Evolutionary conservation across 306 rosid species (phyloP).

Genomic region (Rubus parviflorus): DNA sequence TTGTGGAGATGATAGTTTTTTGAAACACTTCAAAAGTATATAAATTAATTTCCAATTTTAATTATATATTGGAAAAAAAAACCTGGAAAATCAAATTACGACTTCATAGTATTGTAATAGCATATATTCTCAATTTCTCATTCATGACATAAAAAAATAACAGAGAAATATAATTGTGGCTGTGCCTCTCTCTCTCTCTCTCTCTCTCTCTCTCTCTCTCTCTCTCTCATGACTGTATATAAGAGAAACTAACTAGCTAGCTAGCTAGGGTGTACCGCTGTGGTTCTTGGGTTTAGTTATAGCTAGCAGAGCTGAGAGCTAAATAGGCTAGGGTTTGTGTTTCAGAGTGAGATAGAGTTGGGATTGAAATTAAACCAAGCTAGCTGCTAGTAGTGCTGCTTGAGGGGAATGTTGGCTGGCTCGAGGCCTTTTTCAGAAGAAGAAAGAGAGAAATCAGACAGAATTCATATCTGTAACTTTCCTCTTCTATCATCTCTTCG

Average conservation of each 20-base stretch:
- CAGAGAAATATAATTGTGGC: too few relatives aligned
- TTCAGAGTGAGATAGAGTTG: background rate
- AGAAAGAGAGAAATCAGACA: background rate
- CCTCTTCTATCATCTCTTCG: background rate
- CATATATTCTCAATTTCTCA: too few relatives aligned
- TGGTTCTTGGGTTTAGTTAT: background rate
- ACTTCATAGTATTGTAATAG: too few relatives aligned
- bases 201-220: background rate
- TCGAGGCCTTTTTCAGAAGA: slow-evolving; percentile 56
- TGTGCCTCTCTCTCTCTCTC: slow-evolving; percentile 18
- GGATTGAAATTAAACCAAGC: background rate
- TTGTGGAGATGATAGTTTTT: too few relatives aligned
- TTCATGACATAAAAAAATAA: too few relatives aligned
- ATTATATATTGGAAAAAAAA: too few relatives aligned
- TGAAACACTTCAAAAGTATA: too few relatives aligned
- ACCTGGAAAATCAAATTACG: too few relatives aligned
- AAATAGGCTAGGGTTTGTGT: background rate
- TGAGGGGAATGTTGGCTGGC: slow-evolving; percentile 98
- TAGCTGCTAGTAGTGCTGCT: slow-evolving; percentile 14
- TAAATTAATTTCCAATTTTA: too few relatives aligned
- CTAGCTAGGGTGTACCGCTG: background rate
- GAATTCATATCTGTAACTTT: background rate
- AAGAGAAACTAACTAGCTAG: background rate
- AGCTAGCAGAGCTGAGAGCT: background rate
- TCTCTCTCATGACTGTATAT: slow-evolving; percentile 1